phyloP scores from a whole-genome alignment of 805 yeast species.

The Lipomyces lipofer region DNA sequence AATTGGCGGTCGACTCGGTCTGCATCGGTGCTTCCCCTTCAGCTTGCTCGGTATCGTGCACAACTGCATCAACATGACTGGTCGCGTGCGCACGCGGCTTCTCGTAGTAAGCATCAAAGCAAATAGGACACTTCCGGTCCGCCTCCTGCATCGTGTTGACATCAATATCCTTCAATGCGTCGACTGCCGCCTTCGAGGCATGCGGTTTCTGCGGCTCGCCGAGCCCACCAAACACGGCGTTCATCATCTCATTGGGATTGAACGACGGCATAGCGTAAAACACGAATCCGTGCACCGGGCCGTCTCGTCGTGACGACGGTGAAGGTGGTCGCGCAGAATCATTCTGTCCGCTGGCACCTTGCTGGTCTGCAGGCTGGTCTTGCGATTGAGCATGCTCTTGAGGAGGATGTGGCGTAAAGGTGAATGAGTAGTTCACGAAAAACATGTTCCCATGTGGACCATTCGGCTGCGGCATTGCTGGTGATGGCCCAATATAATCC shows the following conservation, averaged over 20 bases:
- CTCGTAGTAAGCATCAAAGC: slow-evolving; percentile 44
- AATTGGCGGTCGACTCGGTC: no score
- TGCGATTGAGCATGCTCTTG: not conserved
- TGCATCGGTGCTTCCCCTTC: no score
- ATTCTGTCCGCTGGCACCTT: not conserved
- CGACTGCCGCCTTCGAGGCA: slow-evolving; percentile 41
- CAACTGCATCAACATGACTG: not conserved
- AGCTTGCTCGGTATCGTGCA: no score
- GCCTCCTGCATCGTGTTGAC: slow-evolving; percentile 37
- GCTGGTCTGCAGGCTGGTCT: not conserved
- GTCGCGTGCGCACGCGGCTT: slow-evolving; percentile 1
- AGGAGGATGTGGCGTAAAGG: slow-evolving; percentile 12
- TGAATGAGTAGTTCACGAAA: slow-evolving; percentile 25
- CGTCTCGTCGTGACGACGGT: slow-evolving; percentile 1
- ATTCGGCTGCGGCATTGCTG: not conserved
- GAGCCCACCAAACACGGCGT: not conserved
- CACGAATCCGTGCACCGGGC: slow-evolving; percentile 22
- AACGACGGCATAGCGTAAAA: slow-evolving; percentile 16
- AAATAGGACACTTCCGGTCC: slow-evolving; percentile 46
- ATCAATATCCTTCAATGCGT: slow-evolving; percentile 37
- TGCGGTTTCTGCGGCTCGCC: slow-evolving; percentile 31
- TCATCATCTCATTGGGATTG: not conserved
- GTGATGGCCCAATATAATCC: not conserved
- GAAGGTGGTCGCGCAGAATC: not conserved
- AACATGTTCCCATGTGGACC: slow-evolving; percentile 12